Conservation (phyloP, 768 basidiomycete genomes). For the Baorangia bicolor region DNA sequence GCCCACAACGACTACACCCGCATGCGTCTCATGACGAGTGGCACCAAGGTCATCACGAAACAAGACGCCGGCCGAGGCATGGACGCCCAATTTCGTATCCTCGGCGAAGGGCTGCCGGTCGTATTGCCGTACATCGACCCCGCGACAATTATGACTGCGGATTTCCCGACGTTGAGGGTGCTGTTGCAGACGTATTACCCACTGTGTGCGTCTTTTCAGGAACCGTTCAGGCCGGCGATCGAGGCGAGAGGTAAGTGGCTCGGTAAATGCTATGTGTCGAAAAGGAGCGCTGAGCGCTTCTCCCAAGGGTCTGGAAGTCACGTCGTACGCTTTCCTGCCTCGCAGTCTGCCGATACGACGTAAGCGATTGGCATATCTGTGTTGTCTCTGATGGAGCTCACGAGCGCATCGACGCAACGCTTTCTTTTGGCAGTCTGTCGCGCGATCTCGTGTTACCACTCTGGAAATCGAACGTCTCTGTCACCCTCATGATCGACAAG, state of each 20-base stretch:
- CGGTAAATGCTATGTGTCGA: constrained; percentile 36
- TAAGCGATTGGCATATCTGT: constrained; percentile 40
- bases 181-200: constrained; percentile 83
- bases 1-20: constrained; percentile 78
- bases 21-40: constrained; percentile 87
- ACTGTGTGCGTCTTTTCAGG: constrained; percentile 58
- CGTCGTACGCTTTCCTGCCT: constrained; percentile 65
- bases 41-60: constrained; percentile 89
- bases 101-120: constrained; percentile 82
- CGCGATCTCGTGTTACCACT: constrained; percentile 88
- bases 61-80: constrained; percentile 72
- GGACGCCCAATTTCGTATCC: constrained; percentile 67
- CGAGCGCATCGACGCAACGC: no score
- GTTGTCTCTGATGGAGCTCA: neutral
- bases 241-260: constrained; percentile 52
- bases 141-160: constrained; percentile 56
- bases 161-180: constrained; percentile 56
- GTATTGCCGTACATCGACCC: constrained; percentile 80
- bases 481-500: constrained; percentile 95
- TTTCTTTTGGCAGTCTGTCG: constrained; percentile 47
- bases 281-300: neutral
- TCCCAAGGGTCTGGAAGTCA: constrained; percentile 66
- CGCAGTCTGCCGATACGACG: constrained; percentile 50
- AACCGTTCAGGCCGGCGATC: constrained; percentile 55
- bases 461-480: constrained; percentile 89